Evolutionary conservation across 2,329 filamentous ascomycete species (phyloP).

Genomic region (Metarhizium guizhouense): DNA sequence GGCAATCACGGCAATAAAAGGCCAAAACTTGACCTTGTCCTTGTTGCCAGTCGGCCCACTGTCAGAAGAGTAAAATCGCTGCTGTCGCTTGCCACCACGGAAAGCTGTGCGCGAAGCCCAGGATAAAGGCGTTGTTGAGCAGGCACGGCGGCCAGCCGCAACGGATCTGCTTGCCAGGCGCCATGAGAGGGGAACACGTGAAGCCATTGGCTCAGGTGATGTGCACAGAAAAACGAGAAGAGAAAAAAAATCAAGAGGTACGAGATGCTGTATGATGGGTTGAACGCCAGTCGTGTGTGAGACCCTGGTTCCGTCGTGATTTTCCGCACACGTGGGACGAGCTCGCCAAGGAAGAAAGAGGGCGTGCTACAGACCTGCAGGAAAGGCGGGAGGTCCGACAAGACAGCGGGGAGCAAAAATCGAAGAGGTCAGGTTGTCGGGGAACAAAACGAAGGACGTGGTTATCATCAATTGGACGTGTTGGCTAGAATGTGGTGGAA

Average conservation of each 20-base stretch:
- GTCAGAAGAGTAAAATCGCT: slow-evolving; percentile 30
- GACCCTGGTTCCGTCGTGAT: background rate
- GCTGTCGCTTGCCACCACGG: slow-evolving; percentile 8
- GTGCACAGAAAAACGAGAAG: background rate
- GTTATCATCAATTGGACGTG: too few species aligned
- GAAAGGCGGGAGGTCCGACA: too few species aligned
- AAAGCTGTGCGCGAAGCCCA: slow-evolving; percentile 13
- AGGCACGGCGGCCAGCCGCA: background rate
- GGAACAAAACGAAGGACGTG: too few species aligned
- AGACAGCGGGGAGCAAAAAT: too few species aligned
- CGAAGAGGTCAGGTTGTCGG: too few species aligned
- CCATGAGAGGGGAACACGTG: slow-evolving; percentile 20
- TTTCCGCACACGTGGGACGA: background rate
- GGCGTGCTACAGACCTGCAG: background rate
- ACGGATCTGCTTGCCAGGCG: slow-evolving; percentile 11
- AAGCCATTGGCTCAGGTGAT: slow-evolving; percentile 18
- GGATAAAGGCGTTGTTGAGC: slow-evolving; percentile 9
- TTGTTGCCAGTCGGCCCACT: slow-evolving; percentile 17
- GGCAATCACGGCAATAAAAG: slow-evolving; percentile 42
- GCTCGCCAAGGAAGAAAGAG: background rate
- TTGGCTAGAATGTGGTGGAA: too few species aligned
- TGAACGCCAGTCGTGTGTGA: background rate
- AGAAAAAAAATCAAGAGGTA: background rate
- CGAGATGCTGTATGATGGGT: too few species aligned
- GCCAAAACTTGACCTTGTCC: slow-evolving; percentile 46